Evolutionary conservation across 768 basidiomycete genomes (phyloP), one percentile per base, ranked within the genome.

Genomic region (Rhodotorula paludigena): DNA sequence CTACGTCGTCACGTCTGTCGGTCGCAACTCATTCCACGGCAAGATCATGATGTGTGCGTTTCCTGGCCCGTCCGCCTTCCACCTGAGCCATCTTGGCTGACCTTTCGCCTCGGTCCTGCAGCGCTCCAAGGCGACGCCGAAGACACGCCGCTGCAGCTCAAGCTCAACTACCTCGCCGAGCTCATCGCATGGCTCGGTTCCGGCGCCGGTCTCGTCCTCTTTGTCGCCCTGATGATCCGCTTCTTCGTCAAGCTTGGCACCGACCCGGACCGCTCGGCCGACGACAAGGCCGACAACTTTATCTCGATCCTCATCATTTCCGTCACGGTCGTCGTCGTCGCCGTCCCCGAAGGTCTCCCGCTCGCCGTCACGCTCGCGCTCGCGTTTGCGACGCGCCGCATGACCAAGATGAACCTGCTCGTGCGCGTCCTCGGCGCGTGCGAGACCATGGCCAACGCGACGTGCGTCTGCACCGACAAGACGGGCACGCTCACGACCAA

Each of bases 401-500:
- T 98, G 96, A 90, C 93, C 15, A 84, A 87, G 75, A 89, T 92
- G 79, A 96, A 96, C 60, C 82, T 98, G 0, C 85, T 99, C 49
- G 96, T 98, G 38, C 92, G 94, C 61, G 90, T 97, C 9, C 85
- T 99, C 41, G 90, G 90, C 12, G 92, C 92, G 20, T 98, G 94
- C 79, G 96, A 99, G 80, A 98, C 92, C 0, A 98, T 98, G 94
- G 94, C 90, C 30, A 97, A 97, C 74, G 90, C 94, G 9, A 93
- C 89, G 30, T 92, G 97, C 65, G 85, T 97, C 52, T 92, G 91
- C 79, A 93, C 92, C 21, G 92, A 93, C 82, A 93, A 94, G 81
- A 94, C 92, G 3, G 94, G 94, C 44, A 97, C 94, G 15, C 86
- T 99, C 32, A 99, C 96, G 0, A 88, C 90, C 76, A 98, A 98